phyloP scores from a whole-genome alignment of 2,329 filamentous ascomycete genomes.

The Juglanconis oblonga region DNA sequence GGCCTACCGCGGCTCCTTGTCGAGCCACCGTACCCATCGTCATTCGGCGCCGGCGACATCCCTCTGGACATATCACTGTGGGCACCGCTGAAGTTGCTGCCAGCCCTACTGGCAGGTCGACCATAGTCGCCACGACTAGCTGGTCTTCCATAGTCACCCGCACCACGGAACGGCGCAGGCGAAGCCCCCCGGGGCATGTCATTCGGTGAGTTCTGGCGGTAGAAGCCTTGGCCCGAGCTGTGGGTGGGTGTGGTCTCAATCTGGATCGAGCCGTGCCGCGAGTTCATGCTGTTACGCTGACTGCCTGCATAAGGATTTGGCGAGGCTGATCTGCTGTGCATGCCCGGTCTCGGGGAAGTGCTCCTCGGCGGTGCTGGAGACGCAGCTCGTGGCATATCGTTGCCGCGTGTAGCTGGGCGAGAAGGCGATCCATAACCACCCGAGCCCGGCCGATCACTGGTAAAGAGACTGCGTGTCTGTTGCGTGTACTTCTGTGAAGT shows the following conservation, averaged over 20 bases:
- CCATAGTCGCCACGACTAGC: slow-evolving; percentile 44
- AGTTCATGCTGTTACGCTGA: slow-evolving; percentile 29
- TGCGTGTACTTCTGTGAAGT: slow-evolving; percentile 84
- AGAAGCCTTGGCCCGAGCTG: slow-evolving; percentile 48
- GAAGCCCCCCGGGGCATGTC: slow-evolving; percentile 45
- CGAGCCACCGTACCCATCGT: slow-evolving; percentile 56
- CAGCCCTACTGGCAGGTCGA: slow-evolving; percentile 30
- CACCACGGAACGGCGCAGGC: slow-evolving; percentile 41
- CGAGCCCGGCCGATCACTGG: slow-evolving; percentile 33
- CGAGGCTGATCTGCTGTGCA: slow-evolving; percentile 51
- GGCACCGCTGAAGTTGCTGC: slow-evolving; percentile 23
- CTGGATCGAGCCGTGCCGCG: slow-evolving; percentile 33
- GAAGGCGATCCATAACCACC: slow-evolving; percentile 42
- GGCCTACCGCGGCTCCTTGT: slow-evolving; percentile 50
- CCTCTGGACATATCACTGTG: slow-evolving; percentile 47
- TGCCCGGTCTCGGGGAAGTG: slow-evolving; percentile 59
- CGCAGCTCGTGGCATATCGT: slow-evolving; percentile 55
- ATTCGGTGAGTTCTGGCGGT: slow-evolving; percentile 50
- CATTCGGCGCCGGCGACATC: slow-evolving; percentile 35
- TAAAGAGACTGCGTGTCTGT: slow-evolving; percentile 78
- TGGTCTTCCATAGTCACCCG: slow-evolving; percentile 44
- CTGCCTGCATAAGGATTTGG: slow-evolving; percentile 60
- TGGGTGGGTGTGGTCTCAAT: slow-evolving; percentile 40
- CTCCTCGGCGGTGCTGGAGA: slow-evolving; percentile 69
- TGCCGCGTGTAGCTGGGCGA: slow-evolving; percentile 57